Percentiles rank a stretch among this genome's conserved stretches.
These are phyloP conservation scores for Microbotryum violaceum DNA, from an alignment of 1,284 basidiomycete genomes.

Conservation along the genomic window DNA sequence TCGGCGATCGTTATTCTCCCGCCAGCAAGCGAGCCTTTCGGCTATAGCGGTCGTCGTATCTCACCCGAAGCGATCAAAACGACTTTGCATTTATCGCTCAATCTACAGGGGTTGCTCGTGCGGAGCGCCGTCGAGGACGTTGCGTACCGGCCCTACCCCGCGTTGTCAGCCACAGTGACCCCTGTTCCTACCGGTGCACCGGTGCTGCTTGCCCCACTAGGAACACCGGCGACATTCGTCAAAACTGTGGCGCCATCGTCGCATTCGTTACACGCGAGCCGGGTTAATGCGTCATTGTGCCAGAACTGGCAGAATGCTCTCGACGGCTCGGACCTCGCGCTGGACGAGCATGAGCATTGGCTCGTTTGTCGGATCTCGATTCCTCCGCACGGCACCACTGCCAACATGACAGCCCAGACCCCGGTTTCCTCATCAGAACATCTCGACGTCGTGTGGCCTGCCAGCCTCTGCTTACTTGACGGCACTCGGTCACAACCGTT, in stretches of 20 bases:
- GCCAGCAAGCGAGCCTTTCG: slow-evolving; percentile 2
- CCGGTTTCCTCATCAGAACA: background rate
- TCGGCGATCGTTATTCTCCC: slow-evolving; percentile 4
- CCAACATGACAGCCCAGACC: background rate
- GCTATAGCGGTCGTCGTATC: background rate
- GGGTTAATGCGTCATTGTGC: background rate
- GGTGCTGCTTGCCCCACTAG: slow-evolving; percentile 18
- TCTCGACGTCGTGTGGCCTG: slow-evolving; percentile 22
- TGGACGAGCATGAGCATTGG: slow-evolving; percentile 2
- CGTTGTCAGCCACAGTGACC: background rate
- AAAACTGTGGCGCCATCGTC: background rate
- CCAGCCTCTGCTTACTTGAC: slow-evolving; percentile 20
- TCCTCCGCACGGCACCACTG: background rate
- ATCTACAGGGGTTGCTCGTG: no score
- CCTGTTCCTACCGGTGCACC: background rate
- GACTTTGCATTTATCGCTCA: no score
- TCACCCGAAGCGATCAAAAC: background rate
- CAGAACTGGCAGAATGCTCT: slow-evolving; percentile 12
- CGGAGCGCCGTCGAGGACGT: background rate
- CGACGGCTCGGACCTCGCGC: background rate
- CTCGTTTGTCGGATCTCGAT: slow-evolving; percentile 16
- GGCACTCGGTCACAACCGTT: slow-evolving; percentile 5
- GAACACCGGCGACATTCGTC: slow-evolving; percentile 5
- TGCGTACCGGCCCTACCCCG: background rate
- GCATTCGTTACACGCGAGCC: background rate